phyloP scores from a whole-genome alignment of 208 protist genomes.

The Histomonas meleagridis region DNA sequence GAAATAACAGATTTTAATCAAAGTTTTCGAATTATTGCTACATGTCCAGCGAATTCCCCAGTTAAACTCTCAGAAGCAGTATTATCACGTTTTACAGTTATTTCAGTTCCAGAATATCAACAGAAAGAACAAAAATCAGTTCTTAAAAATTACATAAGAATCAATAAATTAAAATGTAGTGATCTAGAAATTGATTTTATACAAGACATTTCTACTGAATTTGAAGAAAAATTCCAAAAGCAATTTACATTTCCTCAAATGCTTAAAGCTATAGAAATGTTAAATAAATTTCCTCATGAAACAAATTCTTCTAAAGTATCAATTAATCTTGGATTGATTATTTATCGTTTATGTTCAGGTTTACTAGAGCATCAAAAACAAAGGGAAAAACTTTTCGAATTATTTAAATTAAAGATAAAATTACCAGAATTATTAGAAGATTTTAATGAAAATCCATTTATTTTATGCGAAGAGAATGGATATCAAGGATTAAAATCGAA shows the following conservation, averaged over 20 bases:
- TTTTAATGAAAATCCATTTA: too few species aligned
- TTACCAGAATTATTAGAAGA: too few species aligned
- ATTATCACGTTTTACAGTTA: not conserved
- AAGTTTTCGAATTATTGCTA: not conserved
- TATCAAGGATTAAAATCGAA: too few species aligned
- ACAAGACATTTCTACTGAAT: not conserved
- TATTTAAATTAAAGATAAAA: not conserved
- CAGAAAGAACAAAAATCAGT: not conserved
- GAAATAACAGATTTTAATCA: not conserved
- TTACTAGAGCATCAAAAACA: not conserved
- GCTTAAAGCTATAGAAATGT: not conserved
- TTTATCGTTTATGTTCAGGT: too few species aligned
- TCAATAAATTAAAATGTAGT: not conserved
- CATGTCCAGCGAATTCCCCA: not conserved
- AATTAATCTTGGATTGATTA: too few species aligned
- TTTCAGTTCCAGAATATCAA: not conserved
- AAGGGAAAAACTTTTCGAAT: not conserved
- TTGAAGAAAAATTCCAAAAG: not conserved
- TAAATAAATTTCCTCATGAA: too few species aligned
- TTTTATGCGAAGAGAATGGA: too few species aligned
- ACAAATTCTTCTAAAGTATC: too few species aligned
- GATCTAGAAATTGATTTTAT: not conserved
- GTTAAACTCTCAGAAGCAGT: not conserved
- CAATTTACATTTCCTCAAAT: not conserved
- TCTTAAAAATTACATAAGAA: not conserved